These are phyloP conservation scores for Moesziomyces sp. DNA, from an alignment of 1,284 basidiomycete genomes.

Conservation along the genomic window DNA sequence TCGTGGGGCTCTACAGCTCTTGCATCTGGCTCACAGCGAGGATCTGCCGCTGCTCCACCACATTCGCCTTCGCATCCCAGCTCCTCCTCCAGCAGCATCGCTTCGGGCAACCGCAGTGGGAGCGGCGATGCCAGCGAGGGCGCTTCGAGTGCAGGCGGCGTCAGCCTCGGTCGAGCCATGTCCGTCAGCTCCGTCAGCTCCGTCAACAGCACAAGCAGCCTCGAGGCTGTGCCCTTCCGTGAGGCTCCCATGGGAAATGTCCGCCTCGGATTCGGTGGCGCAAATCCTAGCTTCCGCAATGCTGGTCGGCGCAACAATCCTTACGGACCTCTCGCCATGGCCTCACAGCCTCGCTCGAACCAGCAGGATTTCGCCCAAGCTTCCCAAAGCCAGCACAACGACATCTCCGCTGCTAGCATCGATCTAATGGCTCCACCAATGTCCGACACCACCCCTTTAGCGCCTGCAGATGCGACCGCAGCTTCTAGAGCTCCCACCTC, in stretches of 20 bases:
- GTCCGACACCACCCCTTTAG: background rate
- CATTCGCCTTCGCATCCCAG: constrained; percentile 6
- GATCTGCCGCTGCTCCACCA: background rate
- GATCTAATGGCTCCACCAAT: background rate
- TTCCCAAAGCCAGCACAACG: background rate
- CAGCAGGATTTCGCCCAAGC: background rate
- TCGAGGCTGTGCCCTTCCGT: constrained; percentile 65
- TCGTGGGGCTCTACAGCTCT: background rate
- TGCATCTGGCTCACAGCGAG: background rate
- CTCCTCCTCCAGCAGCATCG: constrained; percentile 25
- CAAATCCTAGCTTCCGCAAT: constrained; percentile 4
- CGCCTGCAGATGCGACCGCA: background rate
- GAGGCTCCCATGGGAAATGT: constrained; percentile 64
- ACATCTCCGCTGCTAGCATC: background rate
- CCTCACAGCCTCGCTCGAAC: constrained; percentile 3
- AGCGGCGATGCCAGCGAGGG: constrained; percentile 50
- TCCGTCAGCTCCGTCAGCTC: constrained; percentile 64
- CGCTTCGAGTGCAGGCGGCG: constrained; percentile 21
- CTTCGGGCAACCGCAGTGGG: constrained; percentile 39
- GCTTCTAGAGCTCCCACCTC: constrained; percentile 3
- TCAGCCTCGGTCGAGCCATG: constrained; percentile 57
- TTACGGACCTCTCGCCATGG: constrained; percentile 17
- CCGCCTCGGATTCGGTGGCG: constrained; percentile 45
- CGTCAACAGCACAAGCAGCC: constrained; percentile 63
- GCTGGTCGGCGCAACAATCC: constrained; percentile 21